Percentiles rank a stretch among this genome's conserved stretches.
phyloP scores from a whole-genome alignment of 495 filamentous ascomycete species.

The Neohortaea acidophila region DNA sequence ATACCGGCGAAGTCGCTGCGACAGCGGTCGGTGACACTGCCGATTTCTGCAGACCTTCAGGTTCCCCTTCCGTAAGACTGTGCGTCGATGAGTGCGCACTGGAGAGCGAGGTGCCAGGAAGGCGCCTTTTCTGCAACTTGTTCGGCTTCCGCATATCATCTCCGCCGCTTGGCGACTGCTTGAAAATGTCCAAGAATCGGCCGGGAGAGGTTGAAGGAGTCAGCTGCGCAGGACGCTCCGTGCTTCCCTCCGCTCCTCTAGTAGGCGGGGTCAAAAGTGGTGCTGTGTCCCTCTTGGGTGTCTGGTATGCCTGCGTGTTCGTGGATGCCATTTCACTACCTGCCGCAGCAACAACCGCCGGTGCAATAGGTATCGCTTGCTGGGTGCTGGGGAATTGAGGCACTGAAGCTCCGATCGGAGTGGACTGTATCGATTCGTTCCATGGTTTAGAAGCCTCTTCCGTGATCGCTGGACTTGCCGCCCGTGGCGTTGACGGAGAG shows the following conservation, averaged over 20 bases:
- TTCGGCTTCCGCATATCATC: constrained; percentile 60
- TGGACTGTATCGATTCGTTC: constrained; percentile 14
- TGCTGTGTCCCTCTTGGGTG: constrained; percentile 15
- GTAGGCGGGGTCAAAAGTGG: constrained; percentile 11
- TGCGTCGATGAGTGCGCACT: constrained; percentile 77
- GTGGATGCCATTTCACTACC: constrained; percentile 12
- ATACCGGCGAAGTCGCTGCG: not conserved
- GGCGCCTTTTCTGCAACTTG: constrained; percentile 69
- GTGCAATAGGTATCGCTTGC: no score
- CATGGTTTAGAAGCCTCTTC: not conserved
- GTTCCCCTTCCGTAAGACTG: constrained; percentile 39
- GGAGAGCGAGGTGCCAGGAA: constrained; percentile 54
- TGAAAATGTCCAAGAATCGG: constrained; percentile 20
- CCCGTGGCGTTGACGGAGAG: constrained; percentile 24
- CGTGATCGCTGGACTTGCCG: constrained; percentile 7
- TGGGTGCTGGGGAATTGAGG: constrained; percentile 7
- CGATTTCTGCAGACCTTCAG: constrained; percentile 1
- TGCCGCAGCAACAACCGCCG: no score
- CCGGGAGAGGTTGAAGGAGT: constrained; percentile 9
- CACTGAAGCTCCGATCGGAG: constrained; percentile 5
- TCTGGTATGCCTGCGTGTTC: constrained; percentile 10
- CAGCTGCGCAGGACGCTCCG: constrained; percentile 13
- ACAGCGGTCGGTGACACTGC: constrained; percentile 6
- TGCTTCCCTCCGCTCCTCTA: constrained; percentile 3
- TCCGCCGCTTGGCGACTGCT: constrained; percentile 38